Percentiles rank a stretch among this genome's conserved stretches.
Conservation (phyloP, 2,329 filamentous ascomycete species). For the Xylariaceae sp. region DNA sequence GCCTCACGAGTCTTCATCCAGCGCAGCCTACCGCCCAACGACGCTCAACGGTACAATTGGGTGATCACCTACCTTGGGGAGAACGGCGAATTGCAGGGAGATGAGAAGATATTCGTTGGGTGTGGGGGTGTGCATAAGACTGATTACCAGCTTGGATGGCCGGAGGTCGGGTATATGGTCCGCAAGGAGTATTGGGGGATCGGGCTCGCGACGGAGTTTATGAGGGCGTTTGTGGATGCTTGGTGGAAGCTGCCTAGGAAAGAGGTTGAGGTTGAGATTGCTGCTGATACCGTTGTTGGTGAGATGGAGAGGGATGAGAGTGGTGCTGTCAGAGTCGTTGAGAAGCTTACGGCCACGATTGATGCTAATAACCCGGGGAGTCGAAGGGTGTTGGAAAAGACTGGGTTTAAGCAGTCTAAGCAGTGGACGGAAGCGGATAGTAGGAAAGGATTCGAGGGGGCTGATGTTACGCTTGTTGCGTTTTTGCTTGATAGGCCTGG, state of each 20-base stretch:
- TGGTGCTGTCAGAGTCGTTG: conserved; percentile 30
- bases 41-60: conserved; percentile 53
- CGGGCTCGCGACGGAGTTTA: conserved; percentile 55
- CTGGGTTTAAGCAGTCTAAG: conserved; percentile 48
- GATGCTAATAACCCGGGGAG: conserved; percentile 49
- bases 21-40: conserved; percentile 44
- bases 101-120: conserved; percentile 50
- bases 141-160: conserved; percentile 45
- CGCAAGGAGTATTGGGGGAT: conserved; percentile 50
- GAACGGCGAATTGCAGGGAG: conserved; percentile 37
- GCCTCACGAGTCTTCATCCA: conserved; percentile 40
- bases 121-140: conserved; percentile 39
- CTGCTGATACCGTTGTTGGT: conserved; percentile 31
- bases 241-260: conserved; percentile 49
- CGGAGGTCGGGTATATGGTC: conserved; percentile 57
- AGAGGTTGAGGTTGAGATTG: conserved; percentile 41
- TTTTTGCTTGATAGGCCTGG: conserved; percentile 13
- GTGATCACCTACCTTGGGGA: conserved; percentile 35
- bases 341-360: conserved; percentile 45
- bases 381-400: conserved; percentile 52
- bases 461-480: conserved; percentile 9
- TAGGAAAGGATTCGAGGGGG: conserved; percentile 10
- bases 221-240: conserved; percentile 41
- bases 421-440: conserved; percentile 33
- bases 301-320: conserved; percentile 10